A percentile compares a stretch with the other conserved stretches of the same genome.
phyloP scores from a whole-genome alignment of 306 rosid genomes.

The Sphenostylis stenocarpa region DNA sequence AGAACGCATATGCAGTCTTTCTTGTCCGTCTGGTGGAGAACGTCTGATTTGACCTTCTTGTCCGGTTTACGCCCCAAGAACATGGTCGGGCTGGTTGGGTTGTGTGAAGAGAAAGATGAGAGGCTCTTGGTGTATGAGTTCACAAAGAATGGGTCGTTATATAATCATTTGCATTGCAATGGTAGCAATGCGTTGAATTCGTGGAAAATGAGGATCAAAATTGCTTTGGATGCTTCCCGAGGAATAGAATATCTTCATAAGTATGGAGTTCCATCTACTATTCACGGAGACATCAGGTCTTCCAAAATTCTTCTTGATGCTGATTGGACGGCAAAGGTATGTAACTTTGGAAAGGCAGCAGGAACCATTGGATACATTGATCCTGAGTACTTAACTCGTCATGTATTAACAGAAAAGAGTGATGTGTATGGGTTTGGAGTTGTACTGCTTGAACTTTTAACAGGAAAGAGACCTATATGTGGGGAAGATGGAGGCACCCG shows the following conservation, averaged over 20 bases:
- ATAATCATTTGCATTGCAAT: constrained; percentile 59
- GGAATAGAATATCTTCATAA: constrained; percentile 77
- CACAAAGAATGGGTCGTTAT: constrained; percentile 68
- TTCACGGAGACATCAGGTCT: constrained; percentile 72
- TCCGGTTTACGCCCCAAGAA: constrained; percentile 65
- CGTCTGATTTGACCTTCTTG: constrained; percentile 60
- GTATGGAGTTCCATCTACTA: constrained; percentile 63
- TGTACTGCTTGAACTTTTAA: constrained; percentile 77
- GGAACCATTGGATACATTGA: constrained; percentile 76
- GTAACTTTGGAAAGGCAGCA: constrained; percentile 51
- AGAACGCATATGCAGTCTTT: constrained; percentile 54
- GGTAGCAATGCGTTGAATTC: constrained; percentile 52
- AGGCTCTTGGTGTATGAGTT: constrained; percentile 74
- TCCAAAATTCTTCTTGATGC: constrained; percentile 67
- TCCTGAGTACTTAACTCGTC: constrained; percentile 37
- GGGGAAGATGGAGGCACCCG: constrained; percentile 52
- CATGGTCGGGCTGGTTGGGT: constrained; percentile 72
- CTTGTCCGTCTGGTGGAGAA: constrained; percentile 41
- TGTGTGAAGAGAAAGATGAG: constrained; percentile 58
- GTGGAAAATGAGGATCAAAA: constrained; percentile 71
- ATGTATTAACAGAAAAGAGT: constrained; percentile 71
- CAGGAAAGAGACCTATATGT: constrained; percentile 75
- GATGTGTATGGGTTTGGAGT: constrained; percentile 92
- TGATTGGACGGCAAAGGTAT: constrained; percentile 62
- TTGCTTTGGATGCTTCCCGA: constrained; percentile 68